Evolutionary conservation across 805 yeast species (phyloP).

Genomic region (Yarrowia yakushimensis): DNA sequence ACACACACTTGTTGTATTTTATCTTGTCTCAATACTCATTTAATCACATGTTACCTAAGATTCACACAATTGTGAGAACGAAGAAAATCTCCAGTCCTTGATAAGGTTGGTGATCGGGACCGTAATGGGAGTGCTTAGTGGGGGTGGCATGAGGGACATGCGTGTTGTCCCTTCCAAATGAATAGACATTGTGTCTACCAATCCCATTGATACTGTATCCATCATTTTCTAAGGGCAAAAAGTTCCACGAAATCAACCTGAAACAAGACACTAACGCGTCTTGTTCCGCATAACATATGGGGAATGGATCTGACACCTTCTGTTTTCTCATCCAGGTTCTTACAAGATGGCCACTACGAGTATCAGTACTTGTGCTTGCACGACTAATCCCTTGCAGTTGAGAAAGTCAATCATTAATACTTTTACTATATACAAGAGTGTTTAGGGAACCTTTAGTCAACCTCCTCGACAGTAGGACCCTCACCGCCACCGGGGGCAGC

Average conservation of each 20-base stretch:
- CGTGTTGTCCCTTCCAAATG: neutral
- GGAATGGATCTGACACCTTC: no score
- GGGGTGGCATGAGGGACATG: neutral
- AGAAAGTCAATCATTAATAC: neutral
- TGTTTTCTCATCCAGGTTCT: no score
- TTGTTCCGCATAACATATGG: neutral
- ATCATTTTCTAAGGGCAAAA: no score
- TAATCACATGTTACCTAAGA: no score
- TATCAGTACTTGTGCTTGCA: no score
- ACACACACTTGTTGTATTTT: no score
- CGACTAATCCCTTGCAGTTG: no score
- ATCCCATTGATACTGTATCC: neutral
- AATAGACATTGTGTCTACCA: neutral
- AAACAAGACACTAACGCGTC: neutral
- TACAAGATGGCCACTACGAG: no score
- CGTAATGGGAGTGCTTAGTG: neutral
- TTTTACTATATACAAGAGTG: neutral
- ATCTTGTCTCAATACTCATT: no score
- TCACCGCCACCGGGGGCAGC: conserved; percentile 1
- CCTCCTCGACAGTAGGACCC: conserved; percentile 6
- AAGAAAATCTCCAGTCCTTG: no score
- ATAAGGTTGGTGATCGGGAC: neutral
- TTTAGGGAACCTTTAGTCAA: neutral
- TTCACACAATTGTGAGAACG: no score
- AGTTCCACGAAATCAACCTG: no score